A percentile compares a stretch with the other conserved stretches of the same genome.
These are phyloP conservation scores for Macadamia tetraphylla DNA, from an alignment of 164 flowering plant species.

Conservation along the genomic window DNA sequence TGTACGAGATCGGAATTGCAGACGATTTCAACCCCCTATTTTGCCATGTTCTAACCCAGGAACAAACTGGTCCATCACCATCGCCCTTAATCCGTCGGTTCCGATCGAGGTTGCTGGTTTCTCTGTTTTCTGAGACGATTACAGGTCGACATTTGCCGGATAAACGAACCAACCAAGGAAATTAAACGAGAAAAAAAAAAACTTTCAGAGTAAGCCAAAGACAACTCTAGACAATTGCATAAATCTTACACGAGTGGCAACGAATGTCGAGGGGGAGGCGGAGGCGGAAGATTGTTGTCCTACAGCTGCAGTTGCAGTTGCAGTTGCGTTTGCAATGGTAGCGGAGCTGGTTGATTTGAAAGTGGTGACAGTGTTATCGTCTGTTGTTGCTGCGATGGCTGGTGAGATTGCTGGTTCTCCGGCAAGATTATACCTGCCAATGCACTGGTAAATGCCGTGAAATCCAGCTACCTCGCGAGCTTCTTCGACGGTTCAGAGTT, in stretches of 20 bases:
- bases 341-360: not conserved
- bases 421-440: constrained; percentile 14
- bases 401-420: constrained; percentile 28
- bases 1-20: too few relatives aligned
- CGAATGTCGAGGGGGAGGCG: constrained; percentile 21
- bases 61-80: too few relatives aligned
- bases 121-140: constrained; percentile 1
- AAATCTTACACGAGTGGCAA: constrained; percentile 30
- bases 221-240: not conserved
- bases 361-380: not conserved
- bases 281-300: constrained; percentile 3
- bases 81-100: not conserved
- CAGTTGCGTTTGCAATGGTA: not conserved
- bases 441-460: constrained; percentile 29
- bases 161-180: not conserved
- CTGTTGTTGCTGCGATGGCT: not conserved
- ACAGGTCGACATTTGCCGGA: constrained; percentile 12
- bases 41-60: too few relatives aligned
- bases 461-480: constrained; percentile 91
- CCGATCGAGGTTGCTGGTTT: constrained; percentile 6
- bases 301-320: too few relatives aligned
- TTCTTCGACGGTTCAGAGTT: constrained; percentile 50
- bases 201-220: not conserved
- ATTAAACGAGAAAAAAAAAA: not conserved
- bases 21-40: too few relatives aligned